phyloP scores from a whole-genome alignment of 768 basidiomycete genomes.

The Trametes sanguinea region DNA sequence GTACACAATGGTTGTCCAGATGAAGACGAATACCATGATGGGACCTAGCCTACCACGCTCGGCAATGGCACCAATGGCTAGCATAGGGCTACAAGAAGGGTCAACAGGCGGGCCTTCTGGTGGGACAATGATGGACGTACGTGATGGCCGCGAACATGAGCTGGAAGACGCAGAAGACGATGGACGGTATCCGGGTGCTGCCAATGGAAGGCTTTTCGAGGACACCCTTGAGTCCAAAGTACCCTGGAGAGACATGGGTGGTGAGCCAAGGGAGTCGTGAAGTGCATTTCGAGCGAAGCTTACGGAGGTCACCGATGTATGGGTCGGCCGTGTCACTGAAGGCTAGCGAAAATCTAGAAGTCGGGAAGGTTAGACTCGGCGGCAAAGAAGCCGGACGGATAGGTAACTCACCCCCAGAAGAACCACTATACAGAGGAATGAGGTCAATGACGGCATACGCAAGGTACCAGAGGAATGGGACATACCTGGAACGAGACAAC shows the following conservation, averaged over 20 bases:
- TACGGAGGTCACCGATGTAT: conserved; percentile 88
- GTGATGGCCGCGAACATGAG: conserved; percentile 91
- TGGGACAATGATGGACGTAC: conserved; percentile 40
- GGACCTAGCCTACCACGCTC: conserved; percentile 88
- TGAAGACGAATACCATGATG: conserved; percentile 84
- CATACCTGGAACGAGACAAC: conserved; percentile 82
- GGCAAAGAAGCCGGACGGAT: not conserved
- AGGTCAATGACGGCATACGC: conserved; percentile 7
- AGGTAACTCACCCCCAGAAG: conserved; percentile 73
- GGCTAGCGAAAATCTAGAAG: conserved; percentile 67
- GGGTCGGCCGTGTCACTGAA: conserved; percentile 65
- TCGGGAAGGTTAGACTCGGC: conserved; percentile 1
- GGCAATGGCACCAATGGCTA: conserved; percentile 90
- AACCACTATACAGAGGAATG: conserved; percentile 67
- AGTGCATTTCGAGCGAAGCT: conserved; percentile 30
- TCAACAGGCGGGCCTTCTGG: conserved; percentile 11
- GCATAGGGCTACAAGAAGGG: conserved; percentile 60
- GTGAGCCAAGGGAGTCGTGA: not conserved
- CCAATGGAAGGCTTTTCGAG: conserved; percentile 76
- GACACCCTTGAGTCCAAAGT: conserved; percentile 84
- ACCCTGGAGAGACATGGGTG: conserved; percentile 42
- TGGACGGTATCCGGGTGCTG: conserved; percentile 64
- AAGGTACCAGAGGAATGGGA: not conserved
- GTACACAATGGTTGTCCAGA: conserved; percentile 86
- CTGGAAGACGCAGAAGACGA: conserved; percentile 85